These are phyloP conservation scores for Crucihimalaya himalaica DNA, from an alignment of 345 rosid genomes.

Conservation along the genomic window DNA sequence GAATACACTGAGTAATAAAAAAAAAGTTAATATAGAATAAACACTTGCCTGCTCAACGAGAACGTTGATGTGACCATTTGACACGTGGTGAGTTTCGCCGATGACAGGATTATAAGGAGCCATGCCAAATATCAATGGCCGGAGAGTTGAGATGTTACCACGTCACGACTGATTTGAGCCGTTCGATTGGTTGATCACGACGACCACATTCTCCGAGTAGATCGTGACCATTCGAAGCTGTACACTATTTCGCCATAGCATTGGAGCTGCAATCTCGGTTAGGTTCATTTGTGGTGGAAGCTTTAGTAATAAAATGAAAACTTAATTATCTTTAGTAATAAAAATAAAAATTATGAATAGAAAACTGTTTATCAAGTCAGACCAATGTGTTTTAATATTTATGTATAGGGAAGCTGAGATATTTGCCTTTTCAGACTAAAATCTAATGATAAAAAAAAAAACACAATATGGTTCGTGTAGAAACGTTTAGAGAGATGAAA, in stretches of 20 bases:
- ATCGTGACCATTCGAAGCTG: slow-evolving; percentile 50
- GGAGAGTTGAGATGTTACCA: slow-evolving; percentile 70
- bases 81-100: slow-evolving; percentile 93
- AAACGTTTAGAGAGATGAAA: too few species aligned
- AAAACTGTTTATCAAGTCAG: too few species aligned
- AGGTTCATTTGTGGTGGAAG: slow-evolving; percentile 70
- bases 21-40: too few species aligned
- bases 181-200: slow-evolving; percentile 51
- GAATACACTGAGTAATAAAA: too few species aligned
- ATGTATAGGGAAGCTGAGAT: too few species aligned
- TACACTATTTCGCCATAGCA: slow-evolving; percentile 68
- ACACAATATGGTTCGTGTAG: too few species aligned
- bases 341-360: not conserved
- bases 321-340: not conserved
- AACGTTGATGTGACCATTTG: slow-evolving; percentile 63
- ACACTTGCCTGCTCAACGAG: slow-evolving; percentile 67
- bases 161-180: slow-evolving; percentile 56
- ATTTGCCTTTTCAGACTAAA: too few species aligned
- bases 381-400: too few species aligned
- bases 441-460: too few species aligned
- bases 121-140: slow-evolving; percentile 62
- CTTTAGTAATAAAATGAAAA: slow-evolving; percentile 40
- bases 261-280: slow-evolving; percentile 83
- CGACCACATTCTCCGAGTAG: slow-evolving; percentile 46
- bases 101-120: slow-evolving; percentile 85